phyloP scores from a whole-genome alignment of 495 filamentous ascomycete genomes.

The Daldinia loculata region DNA sequence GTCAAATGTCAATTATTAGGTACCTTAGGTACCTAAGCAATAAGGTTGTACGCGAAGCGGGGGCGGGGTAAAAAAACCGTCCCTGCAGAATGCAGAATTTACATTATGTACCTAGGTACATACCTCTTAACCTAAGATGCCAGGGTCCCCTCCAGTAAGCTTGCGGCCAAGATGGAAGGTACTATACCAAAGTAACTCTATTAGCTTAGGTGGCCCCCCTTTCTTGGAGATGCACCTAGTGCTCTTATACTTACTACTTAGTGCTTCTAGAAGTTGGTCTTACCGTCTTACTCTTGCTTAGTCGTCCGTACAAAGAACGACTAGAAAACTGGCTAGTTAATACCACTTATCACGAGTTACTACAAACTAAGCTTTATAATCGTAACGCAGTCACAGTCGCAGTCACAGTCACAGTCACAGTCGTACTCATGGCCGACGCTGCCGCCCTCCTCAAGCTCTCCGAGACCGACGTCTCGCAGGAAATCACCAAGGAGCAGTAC shows the following conservation, averaged over 20 bases:
- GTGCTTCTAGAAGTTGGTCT: not conserved
- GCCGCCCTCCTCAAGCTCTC: conserved; percentile 50
- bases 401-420: not conserved
- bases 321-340: not conserved
- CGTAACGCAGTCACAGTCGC: not conserved
- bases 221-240: not conserved
- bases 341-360: not conserved
- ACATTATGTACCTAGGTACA: too few species aligned
- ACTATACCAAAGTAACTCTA: not conserved
- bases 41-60: conserved; percentile 2
- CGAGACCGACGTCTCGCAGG: conserved; percentile 47
- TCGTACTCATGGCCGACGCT: conserved; percentile 41
- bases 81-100: conserved; percentile 17
- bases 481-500: conserved; percentile 45
- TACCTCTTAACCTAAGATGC: too few species aligned
- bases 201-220: not conserved
- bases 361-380: not conserved
- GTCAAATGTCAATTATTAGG: not conserved
- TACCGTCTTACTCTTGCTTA: not conserved
- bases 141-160: conserved; percentile 5
- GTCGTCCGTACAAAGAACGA: not conserved
- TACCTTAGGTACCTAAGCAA: too few species aligned
- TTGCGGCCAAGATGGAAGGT: conserved; percentile 10
- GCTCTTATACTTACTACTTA: not conserved
- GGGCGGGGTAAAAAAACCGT: conserved; percentile 17